Evolutionary conservation across 2,329 filamentous ascomycete species (phyloP).

Genomic region (Lasiodiplodia sp.): DNA sequence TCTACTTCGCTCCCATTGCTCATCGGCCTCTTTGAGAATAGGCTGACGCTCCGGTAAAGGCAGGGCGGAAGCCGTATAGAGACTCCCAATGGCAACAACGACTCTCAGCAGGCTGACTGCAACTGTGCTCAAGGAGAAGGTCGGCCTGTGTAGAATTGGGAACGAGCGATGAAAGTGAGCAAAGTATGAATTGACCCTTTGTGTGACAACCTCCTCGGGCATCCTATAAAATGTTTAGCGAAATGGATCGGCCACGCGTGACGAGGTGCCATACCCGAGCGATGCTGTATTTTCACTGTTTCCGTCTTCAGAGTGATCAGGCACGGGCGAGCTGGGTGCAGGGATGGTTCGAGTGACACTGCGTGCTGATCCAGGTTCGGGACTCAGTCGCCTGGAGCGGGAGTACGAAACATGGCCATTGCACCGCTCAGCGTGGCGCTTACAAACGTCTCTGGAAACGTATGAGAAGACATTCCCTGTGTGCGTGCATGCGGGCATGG

Average conservation of each 20-base stretch:
- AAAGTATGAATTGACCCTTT: not conserved
- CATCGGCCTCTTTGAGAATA: not conserved
- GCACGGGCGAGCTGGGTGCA: too few relatives aligned
- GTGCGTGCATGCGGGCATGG: not conserved
- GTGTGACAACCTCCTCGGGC: not conserved
- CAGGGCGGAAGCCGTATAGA: not conserved
- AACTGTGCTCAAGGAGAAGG: not conserved
- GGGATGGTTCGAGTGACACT: not conserved
- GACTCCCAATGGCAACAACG: not conserved
- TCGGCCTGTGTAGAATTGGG: not conserved
- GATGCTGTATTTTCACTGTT: not conserved
- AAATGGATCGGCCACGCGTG: rapidly evolving
- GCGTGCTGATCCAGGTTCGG: not conserved
- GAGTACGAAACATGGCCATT: not conserved
- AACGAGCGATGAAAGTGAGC: not conserved
- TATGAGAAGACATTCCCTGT: not conserved
- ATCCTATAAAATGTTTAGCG: not conserved
- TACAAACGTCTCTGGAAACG: not conserved
- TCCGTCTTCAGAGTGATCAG: not conserved
- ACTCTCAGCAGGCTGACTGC: not conserved
- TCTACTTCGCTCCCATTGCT: not conserved
- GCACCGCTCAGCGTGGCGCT: not conserved
- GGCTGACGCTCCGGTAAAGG: not conserved
- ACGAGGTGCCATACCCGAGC: not conserved
- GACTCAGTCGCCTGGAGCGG: not conserved